These are phyloP conservation scores for Kluyveromyces nonfermentans DNA, from an alignment of 805 yeast genomes.

Conservation along the genomic window DNA sequence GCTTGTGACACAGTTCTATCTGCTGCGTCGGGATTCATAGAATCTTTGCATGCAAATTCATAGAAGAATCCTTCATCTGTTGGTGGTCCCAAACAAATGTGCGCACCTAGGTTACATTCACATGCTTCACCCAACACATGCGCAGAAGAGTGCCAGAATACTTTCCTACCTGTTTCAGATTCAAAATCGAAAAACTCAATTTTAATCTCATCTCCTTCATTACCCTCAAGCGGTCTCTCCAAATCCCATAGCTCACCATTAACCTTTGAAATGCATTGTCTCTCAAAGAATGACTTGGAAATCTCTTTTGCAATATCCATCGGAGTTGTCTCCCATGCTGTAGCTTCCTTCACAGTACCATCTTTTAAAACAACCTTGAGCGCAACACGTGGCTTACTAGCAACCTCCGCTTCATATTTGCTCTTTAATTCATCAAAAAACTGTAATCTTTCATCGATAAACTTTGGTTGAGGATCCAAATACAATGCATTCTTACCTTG, in stretches of 20 bases:
- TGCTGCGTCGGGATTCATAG: conserved; percentile 48
- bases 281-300: conserved; percentile 80
- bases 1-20: conserved; percentile 66
- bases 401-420: conserved; percentile 63
- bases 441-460: conserved; percentile 67
- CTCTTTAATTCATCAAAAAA: conserved; percentile 74
- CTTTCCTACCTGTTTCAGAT: conserved; percentile 87
- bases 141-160: conserved; percentile 98
- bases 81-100: conserved; percentile 91
- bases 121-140: conserved; percentile 97
- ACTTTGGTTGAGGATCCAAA: conserved; percentile 74
- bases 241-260: conserved; percentile 91
- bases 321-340: conserved; percentile 86
- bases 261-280: conserved; percentile 85
- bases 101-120: conserved; percentile 93
- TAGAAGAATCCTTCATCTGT: conserved; percentile 96
- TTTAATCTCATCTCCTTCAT: conserved; percentile 30
- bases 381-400: conserved; percentile 50
- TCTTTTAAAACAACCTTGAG: conserved; percentile 80
- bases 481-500: conserved; percentile 35
- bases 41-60: conserved; percentile 67
- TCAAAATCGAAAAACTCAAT: conserved; percentile 87
- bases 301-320: conserved; percentile 73
- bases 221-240: conserved; percentile 82
- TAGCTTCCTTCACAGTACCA: conserved; percentile 70